phyloP scores from a whole-genome alignment of 352 stramenopile genomes.

The Pythium graminicola region DNA sequence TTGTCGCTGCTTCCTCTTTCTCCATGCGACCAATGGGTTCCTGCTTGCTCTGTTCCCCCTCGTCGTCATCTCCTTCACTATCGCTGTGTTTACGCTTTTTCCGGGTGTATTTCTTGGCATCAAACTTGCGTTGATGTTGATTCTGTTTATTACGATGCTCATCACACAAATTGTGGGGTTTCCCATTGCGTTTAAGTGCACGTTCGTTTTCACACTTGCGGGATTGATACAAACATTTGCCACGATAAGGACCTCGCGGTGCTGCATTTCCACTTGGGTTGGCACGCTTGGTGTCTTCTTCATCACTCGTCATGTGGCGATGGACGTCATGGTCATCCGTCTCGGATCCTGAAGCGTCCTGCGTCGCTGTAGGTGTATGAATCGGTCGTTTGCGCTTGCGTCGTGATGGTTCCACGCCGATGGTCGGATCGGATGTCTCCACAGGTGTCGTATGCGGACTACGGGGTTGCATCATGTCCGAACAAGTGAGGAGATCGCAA shows the following conservation, averaged over 20 bases:
- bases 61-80: constrained; percentile 18
- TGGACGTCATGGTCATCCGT: no score
- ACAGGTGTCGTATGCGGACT: neutral
- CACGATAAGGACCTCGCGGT: constrained; percentile 30
- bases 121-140: constrained; percentile 77
- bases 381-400: constrained; percentile 14
- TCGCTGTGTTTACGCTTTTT: constrained; percentile 28
- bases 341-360: no score
- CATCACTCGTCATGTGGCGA: no score
- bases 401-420: constrained; percentile 1
- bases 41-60: neutral
- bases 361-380: no score
- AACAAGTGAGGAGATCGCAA: no score
- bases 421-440: neutral
- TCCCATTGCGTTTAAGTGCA: constrained; percentile 70
- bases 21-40: no score
- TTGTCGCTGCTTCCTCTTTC: no score
- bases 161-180: constrained; percentile 73
- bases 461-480: constrained; percentile 10
- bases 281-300: neutral
- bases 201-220: constrained; percentile 79
- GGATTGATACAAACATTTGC: constrained; percentile 71
- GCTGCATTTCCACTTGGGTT: neutral
- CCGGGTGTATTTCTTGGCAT: constrained; percentile 71
- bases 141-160: constrained; percentile 75